Base-by-base conservation (phyloP, 106 monocot species). In the Cymbidium sinense region DNA sequence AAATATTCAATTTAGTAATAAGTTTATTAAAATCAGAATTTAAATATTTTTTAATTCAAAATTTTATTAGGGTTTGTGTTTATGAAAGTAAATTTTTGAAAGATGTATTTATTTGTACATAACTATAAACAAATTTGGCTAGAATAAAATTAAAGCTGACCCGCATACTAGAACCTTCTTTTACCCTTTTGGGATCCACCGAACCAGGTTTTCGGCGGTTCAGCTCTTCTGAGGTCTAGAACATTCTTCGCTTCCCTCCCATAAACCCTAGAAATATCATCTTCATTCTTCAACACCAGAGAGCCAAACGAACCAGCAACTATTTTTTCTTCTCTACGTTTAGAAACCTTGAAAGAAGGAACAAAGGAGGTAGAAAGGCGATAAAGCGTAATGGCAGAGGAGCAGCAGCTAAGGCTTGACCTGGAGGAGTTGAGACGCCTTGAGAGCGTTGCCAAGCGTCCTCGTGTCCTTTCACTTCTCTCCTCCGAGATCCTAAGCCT, bases 361-460 rank as follows among this genome's bases (percentile, higher is more conserved):
- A 41, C 41, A 9, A n/a, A n/a, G n/a, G 29, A 73, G 77, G n/a
- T n/a, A n/a, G 50, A 61, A 51, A 47, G 31, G 43, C 0, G 1
- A n/a, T 25, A 34, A 79, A 77, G 30, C 34, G 19, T 27, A 47
- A 86, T 86, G 86, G 82, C 91, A 75, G 86, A 83, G 1, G 83
- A 85, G 80, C 82, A 93, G 69, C 79, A 95, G 64, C 84, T 90
- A 43, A 61, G 75, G 82, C 77, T 89, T 34, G 96, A 96, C 76
- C 76, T 93, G 34, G 91, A 93, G 29, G 96, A 96, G 80, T 87
- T 96, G 43, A 82, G 72, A 65, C 84, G 77, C 8, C 86, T 96
- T 29, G 84, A 87, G 74, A 27, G 74, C 72, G 64, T 93, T 70
- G 88, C 96, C 50, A 91, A 89, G 81, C 67, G 91, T 50, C 93